Conservation (phyloP, 768 basidiomycete genomes). For the Infundibulicybe gibba region DNA sequence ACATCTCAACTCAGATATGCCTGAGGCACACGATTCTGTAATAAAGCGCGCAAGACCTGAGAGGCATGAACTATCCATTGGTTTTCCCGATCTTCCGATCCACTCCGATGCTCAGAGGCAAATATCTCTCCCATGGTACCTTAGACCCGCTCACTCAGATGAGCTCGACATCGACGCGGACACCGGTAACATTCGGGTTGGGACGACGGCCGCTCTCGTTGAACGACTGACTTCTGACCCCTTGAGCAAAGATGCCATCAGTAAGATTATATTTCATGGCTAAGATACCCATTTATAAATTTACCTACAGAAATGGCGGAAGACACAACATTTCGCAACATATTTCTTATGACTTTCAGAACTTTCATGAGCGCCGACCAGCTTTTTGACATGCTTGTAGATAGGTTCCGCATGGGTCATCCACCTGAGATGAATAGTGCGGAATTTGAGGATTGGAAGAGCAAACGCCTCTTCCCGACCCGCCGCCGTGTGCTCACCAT, state of each 20-base stretch:
- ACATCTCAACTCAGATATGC: too few relatives aligned
- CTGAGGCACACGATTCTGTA: not conserved
- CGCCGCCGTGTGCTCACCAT: constrained; percentile 58
- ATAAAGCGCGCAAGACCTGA: constrained; percentile 22
- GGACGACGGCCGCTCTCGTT: constrained; percentile 68
- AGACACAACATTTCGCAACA: constrained; percentile 39
- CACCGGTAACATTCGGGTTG: constrained; percentile 57
- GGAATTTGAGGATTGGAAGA: constrained; percentile 65
- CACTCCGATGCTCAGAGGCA: constrained; percentile 30
- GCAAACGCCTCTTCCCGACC: constrained; percentile 55
- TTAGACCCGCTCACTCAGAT: constrained; percentile 54
- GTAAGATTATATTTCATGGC: constrained; percentile 36
- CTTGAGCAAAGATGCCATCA: constrained; percentile 39
- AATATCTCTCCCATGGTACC: constrained; percentile 49
- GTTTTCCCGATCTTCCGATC: too few relatives aligned
- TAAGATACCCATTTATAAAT: not conserved
- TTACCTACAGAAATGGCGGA: constrained; percentile 15
- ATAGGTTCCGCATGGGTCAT: constrained; percentile 56
- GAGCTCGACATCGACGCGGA: constrained; percentile 69
- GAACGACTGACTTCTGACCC: constrained; percentile 57
- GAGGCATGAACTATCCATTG: constrained; percentile 32
- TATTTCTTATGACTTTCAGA: constrained; percentile 83
- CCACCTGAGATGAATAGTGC: constrained; percentile 45
- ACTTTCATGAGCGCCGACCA: constrained; percentile 71
- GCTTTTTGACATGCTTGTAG: constrained; percentile 65